A percentile compares a stretch with the other conserved stretches of the same genome.
These are phyloP conservation scores for Nemania diffusa DNA, from an alignment of 2,329 filamentous ascomycete genomes.

Conservation along the genomic window DNA sequence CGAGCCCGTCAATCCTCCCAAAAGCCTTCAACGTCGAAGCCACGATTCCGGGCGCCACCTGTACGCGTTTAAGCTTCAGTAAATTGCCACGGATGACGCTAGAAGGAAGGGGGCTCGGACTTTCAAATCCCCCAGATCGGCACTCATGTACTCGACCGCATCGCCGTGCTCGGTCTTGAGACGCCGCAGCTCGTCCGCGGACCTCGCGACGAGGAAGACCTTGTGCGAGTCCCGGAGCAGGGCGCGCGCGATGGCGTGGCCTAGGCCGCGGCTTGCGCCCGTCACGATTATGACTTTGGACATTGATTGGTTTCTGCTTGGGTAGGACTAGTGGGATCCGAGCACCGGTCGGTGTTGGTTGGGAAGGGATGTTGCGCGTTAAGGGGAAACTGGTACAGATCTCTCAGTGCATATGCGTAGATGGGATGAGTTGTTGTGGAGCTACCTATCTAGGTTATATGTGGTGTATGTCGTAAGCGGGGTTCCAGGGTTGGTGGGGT, in stretches of 20 bases:
- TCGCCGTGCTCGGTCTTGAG: slow-evolving; percentile 63
- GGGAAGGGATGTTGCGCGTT: too few species aligned
- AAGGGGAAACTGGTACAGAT: too few species aligned
- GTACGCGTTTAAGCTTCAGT: slow-evolving; percentile 3
- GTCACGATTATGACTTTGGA: slow-evolving; percentile 76
- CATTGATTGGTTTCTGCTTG: slow-evolving; percentile 11
- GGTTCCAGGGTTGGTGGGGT: too few species aligned
- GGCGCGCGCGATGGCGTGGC: slow-evolving; percentile 64
- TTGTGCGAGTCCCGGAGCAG: slow-evolving; percentile 66
- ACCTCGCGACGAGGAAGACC: slow-evolving; percentile 68
- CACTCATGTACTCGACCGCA: slow-evolving; percentile 66
- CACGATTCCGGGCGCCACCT: slow-evolving; percentile 71
- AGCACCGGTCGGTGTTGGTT: too few species aligned
- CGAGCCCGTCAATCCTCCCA: slow-evolving; percentile 79
- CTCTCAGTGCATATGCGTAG: too few species aligned
- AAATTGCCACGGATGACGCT: neutral
- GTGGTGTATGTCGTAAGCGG: too few species aligned
- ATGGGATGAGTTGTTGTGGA: too few species aligned
- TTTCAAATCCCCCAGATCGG: slow-evolving; percentile 64
- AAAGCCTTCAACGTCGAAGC: slow-evolving; percentile 74
- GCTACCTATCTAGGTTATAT: too few species aligned
- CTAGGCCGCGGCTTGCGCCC: slow-evolving; percentile 72
- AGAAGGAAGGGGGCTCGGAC: slow-evolving; percentile 48
- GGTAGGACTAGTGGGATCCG: neutral
- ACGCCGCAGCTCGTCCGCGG: slow-evolving; percentile 58